Conservation (phyloP, 768 basidiomycete species). For the Cubamyces sp. region DNA sequence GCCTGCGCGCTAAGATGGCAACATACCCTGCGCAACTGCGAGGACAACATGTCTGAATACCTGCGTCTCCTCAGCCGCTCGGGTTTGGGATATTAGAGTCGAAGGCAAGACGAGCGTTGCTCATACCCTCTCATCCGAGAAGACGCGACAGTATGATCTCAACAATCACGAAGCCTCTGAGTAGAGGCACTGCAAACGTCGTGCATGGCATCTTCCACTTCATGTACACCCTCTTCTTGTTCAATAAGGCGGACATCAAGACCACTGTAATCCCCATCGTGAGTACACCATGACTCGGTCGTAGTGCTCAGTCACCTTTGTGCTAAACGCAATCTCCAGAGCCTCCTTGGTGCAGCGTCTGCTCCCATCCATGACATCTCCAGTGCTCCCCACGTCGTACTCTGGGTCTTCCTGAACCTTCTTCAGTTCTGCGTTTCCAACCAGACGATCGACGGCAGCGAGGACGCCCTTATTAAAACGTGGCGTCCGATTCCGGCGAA, state of each 20-base stretch:
- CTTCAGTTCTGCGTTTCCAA: constrained; percentile 37
- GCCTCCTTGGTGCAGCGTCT: constrained; percentile 23
- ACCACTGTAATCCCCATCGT: constrained; percentile 53
- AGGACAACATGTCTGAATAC: no score
- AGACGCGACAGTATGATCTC: no score
- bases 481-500: constrained; percentile 33
- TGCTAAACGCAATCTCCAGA: constrained; percentile 1
- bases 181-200: no score
- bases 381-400: constrained; percentile 17
- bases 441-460: constrained; percentile 29
- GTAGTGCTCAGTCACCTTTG: neutral
- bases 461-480: constrained; percentile 33
- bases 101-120: no score
- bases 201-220: neutral
- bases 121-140: no score
- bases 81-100: no score
- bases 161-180: no score
- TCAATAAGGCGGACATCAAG: constrained; percentile 51
- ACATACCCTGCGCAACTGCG: no score
- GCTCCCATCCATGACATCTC: constrained; percentile 9
- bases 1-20: no score
- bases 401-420: constrained; percentile 37
- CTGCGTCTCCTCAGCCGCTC: no score
- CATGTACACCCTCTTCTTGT: constrained; percentile 37
- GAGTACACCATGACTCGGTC: constrained; percentile 18